These are phyloP conservation scores for Chaetomium olivaceum DNA, from an alignment of 2,329 filamentous ascomycete species.

Conservation along the genomic window DNA sequence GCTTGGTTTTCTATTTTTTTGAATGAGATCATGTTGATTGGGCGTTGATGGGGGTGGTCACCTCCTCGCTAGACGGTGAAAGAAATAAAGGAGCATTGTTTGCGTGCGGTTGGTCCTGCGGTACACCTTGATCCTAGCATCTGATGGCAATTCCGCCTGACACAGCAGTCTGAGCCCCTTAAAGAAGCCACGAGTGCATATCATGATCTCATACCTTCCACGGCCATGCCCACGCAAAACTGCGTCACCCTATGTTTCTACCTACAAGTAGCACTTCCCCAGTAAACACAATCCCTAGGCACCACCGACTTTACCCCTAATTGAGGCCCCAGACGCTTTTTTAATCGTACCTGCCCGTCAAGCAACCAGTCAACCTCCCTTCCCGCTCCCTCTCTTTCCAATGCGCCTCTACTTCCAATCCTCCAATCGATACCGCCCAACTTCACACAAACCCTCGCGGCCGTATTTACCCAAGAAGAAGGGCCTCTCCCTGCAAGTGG, in stretches of 20 bases:
- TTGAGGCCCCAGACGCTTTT: background rate
- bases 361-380: background rate
- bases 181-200: background rate
- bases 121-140: background rate
- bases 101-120: background rate
- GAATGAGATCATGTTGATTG: background rate
- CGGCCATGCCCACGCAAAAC: background rate
- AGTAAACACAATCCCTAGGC: background rate
- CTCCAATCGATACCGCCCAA: constrained; percentile 8
- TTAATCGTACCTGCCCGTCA: background rate
- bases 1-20: background rate
- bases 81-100: background rate
- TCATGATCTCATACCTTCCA: background rate
- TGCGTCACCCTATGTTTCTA: background rate
- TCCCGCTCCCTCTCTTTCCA: background rate
- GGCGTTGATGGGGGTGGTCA: background rate
- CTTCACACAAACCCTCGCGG: constrained; percentile 19
- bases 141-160: background rate
- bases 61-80: background rate
- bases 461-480: constrained; percentile 5
- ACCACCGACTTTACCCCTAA: background rate
- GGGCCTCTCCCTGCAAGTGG: background rate
- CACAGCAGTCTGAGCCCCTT: background rate
- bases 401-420: constrained; percentile 3
- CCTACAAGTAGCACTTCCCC: background rate